Evolutionary conservation across 345 rosid species (phyloP).

Genomic region (Pistacia vera): DNA sequence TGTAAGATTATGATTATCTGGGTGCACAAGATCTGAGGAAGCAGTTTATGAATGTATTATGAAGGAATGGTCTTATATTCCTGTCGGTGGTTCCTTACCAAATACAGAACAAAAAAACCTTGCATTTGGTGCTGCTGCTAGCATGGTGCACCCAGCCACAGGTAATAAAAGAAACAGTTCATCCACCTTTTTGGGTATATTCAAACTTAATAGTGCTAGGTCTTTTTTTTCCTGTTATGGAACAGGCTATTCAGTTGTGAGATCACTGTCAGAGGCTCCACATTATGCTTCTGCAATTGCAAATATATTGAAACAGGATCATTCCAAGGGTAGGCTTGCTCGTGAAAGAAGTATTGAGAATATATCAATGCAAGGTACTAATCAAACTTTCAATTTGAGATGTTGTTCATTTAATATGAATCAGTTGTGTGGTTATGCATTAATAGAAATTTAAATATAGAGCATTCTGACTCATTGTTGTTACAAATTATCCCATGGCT

Average conservation of each 20-base stretch:
- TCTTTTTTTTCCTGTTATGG: constrained; percentile 13
- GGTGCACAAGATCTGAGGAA: constrained; percentile 1
- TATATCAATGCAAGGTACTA: constrained; percentile 82
- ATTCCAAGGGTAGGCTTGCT: constrained; percentile 33
- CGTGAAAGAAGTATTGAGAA: constrained; percentile 36
- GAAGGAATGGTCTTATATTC: constrained; percentile 99
- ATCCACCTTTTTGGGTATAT: constrained; percentile 11
- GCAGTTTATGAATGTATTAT: constrained; percentile 15
- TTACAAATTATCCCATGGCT: background rate
- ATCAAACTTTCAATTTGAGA: background rate
- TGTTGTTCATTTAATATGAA: background rate
- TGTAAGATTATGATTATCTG: constrained; percentile 8
- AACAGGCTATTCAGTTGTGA: constrained; percentile 94
- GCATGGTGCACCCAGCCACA: constrained; percentile 98
- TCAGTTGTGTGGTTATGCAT: background rate
- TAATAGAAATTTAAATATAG: background rate
- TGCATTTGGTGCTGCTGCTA: constrained; percentile 97
- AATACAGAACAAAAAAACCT: constrained; percentile 89
- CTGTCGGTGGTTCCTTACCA: constrained; percentile 96
- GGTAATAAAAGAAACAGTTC: constrained; percentile 41
- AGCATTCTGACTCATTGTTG: background rate
- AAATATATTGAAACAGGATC: constrained; percentile 51
- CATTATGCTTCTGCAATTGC: constrained; percentile 85
- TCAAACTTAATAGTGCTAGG: constrained; percentile 15
- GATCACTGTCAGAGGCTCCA: constrained; percentile 97